Base-by-base conservation (phyloP, 345 rosid genomes). In the Eucalyptus sp. region DNA sequence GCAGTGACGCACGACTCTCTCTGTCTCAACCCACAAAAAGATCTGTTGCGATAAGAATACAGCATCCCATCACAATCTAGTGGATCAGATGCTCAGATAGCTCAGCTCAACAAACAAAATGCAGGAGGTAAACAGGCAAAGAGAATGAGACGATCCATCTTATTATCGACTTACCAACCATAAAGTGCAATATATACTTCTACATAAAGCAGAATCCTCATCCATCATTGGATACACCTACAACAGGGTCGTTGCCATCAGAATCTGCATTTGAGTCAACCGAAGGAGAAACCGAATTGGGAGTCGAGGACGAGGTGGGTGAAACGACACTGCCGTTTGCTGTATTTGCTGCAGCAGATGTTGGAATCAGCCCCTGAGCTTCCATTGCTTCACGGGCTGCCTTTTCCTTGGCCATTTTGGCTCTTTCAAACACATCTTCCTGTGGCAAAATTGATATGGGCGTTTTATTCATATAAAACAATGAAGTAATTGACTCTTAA, bases 341-440 rank as follows among this genome's bases (percentile, higher is more conserved):
- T 50, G 91, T 13, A 79, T 88, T 88, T 33, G 81, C 88, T 24
- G 88, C 51, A 52, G 88, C 49, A 44, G 96, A 87, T 87, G 91
- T 91, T 14, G 94, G 88, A 88, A 95, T 90, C 8, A 91, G 88
- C 87, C 94, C 95, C 88, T 92, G 95, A 25, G 92, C 92, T 87
- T 93, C 98, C 94, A 90, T 79, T 51, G 96, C 91, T 89, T 97
- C 99, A 3, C 95, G 92, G 29, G 98, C 98, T 71, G 99, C 98
- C 90, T 89, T 91, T 85, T 96, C 96, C 90, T 97, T 97, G 51
- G 99, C 96, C 90, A 81, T 95, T 90, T 93, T 95, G 33, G 99
- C 99, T 90, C 97, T 94, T 91, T 94, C 97, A 49, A 96, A 91
- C 87, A 96, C 97, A 88, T 96, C 99, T 87, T 93, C 97, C 98